A percentile compares a stretch with the other conserved stretches of the same genome.
These are phyloP conservation scores for Candolleomyces aberdarensis DNA, from an alignment of 768 basidiomycete species.

Conservation along the genomic window DNA sequence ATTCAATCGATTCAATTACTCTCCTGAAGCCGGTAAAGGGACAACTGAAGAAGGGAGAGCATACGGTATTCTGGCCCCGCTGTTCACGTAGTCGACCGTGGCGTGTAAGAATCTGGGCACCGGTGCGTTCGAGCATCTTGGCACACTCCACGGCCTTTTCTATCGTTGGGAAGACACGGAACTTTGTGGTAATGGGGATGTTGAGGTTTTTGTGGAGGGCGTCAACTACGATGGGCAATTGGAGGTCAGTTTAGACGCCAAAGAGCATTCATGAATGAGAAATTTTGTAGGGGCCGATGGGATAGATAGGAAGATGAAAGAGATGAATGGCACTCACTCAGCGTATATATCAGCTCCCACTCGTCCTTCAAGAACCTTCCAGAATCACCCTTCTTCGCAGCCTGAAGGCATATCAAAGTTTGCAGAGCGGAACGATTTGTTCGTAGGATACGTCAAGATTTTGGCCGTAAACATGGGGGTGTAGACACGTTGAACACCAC, in stretches of 20 bases:
- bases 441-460: conserved; percentile 59
- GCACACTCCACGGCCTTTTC: conserved; percentile 93
- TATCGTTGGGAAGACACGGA: conserved; percentile 82
- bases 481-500: conserved; percentile 88
- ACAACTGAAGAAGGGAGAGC: conserved; percentile 10
- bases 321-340: conserved; percentile 76
- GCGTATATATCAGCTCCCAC: conserved; percentile 81
- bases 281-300: no score
- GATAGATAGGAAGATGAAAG: no score
- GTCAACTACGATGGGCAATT: conserved; percentile 81
- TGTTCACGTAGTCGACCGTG: conserved; percentile 92
- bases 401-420: conserved; percentile 66
- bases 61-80: conserved; percentile 76
- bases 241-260: no score
- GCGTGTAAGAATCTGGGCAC: conserved; percentile 92
- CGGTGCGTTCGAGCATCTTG: conserved; percentile 91
- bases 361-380: conserved; percentile 93
- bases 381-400: conserved; percentile 76
- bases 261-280: no score
- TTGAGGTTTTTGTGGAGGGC: conserved; percentile 79
- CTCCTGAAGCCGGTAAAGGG: no score
- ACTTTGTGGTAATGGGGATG: conserved; percentile 96
- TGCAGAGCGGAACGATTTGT: conserved; percentile 55
- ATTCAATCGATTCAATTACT: no score
- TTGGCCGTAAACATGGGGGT: conserved; percentile 99